Base-by-base conservation (phyloP, 2,329 filamentous ascomycete genomes). In the Colletotrichum sublineola region DNA sequence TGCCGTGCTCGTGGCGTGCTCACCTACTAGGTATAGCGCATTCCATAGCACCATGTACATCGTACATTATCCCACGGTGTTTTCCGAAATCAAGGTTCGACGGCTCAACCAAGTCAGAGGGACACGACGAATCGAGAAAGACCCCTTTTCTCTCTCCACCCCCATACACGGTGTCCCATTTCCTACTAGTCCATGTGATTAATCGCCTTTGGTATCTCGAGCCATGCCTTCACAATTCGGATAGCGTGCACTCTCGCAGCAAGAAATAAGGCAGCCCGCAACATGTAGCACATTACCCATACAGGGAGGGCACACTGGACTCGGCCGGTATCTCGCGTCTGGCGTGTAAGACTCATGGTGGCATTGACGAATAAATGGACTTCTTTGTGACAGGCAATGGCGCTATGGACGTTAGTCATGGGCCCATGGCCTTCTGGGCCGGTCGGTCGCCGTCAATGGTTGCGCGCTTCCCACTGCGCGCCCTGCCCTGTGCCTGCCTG, bases 401-500 rank as follows among this genome's bases (percentile, higher is more conserved):
- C 63, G 44, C 53, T 70, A 63, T 40, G 38, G 33, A 24, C 44
- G 24, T 60, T 42, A 36, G 40, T 40, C 14, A 3, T 55, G 56
- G 44, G 44, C 44, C 58, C 20, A 62, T 62, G 50, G 63, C 63
- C 58, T 52, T 60, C 65, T 71, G 42, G 68, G 53, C 68, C 65
- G 42, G 68, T 40, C 65, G n/a, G 36, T 53, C 12, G 29, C 46
- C 55, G 56, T 58, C 31, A 56, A 63, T 44, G 64, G 42, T 63
- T 44, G 68, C 58, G 58, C 68, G 68, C 68, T 71, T 61, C 63
- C 68, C 68, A 63, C 68, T 36, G 31, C 40, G 61, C 33, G 46
- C 33, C 60, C 60, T 50, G n/a, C 40, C 56, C 42, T 53, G 38
- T 64, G 50, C 38, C 33, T 63, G 61, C 36, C 31, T 31, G 52